phyloP scores from a whole-genome alignment of 768 basidiomycete species.

The Xerocomus spinulosus region DNA sequence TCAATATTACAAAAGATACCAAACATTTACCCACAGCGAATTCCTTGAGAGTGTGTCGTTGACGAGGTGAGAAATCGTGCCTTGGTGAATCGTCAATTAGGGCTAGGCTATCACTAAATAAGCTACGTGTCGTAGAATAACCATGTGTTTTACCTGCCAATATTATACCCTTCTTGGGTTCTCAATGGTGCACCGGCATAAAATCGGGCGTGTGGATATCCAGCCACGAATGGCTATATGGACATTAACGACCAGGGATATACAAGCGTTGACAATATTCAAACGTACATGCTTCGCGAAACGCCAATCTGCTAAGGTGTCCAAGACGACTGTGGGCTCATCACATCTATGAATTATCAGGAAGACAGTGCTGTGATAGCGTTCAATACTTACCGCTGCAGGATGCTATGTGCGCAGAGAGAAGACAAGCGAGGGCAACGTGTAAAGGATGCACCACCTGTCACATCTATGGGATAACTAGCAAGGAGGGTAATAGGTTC shows the following conservation, averaged over 20 bases:
- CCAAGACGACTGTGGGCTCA: slow-evolving; percentile 83
- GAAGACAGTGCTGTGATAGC: no score
- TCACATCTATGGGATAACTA: slow-evolving; percentile 1
- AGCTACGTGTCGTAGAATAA: slow-evolving; percentile 1
- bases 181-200: slow-evolving; percentile 89
- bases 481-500: neutral
- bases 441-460: slow-evolving; percentile 44
- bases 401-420: slow-evolving; percentile 80
- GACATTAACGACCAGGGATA: neutral
- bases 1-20: slow-evolving; percentile 3
- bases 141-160: slow-evolving; percentile 61
- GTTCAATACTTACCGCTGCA: slow-evolving; percentile 70
- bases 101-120: slow-evolving; percentile 50
- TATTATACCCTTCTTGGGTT: slow-evolving; percentile 86
- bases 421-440: slow-evolving; percentile 55
- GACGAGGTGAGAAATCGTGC: slow-evolving; percentile 81
- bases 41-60: slow-evolving; percentile 89
- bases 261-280: neutral
- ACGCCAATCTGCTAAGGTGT: slow-evolving; percentile 80
- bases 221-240: slow-evolving; percentile 63
- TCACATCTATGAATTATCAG: slow-evolving; percentile 50
- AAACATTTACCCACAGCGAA: slow-evolving; percentile 55
- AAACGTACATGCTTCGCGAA: slow-evolving; percentile 73
- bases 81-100: slow-evolving; percentile 81
- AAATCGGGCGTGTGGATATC: slow-evolving; percentile 69